These are phyloP conservation scores for Auricularia cornea DNA, from an alignment of 768 basidiomycete genomes.

Conservation along the genomic window DNA sequence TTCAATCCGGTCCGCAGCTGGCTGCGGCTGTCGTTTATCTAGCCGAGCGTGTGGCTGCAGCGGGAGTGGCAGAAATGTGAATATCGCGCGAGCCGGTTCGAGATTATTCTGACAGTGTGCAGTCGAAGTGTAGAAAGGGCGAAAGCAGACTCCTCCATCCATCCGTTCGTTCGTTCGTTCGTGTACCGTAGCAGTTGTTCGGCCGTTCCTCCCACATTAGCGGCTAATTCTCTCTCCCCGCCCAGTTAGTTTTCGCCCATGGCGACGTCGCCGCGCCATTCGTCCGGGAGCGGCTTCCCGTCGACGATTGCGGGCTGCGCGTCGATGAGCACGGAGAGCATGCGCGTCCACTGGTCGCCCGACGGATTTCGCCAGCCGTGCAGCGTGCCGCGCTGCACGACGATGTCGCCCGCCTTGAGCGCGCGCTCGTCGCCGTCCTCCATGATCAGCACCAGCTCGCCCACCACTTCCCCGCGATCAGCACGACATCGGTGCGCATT, in stretches of 20 bases:
- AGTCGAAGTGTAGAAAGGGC: too few species aligned
- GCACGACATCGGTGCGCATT: background rate
- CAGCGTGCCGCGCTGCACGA: constrained; percentile 50
- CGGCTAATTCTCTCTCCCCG: too few species aligned
- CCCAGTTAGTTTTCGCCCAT: background rate
- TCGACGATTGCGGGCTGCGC: constrained; percentile 45
- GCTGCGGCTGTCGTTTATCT: too few species aligned
- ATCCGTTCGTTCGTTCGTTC: too few species aligned
- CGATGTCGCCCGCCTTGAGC: constrained; percentile 46
- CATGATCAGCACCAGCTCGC: constrained; percentile 46
- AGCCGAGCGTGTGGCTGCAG: too few species aligned
- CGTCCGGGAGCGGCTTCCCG: constrained; percentile 30
- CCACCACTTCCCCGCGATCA: constrained; percentile 33
- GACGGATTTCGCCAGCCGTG: constrained; percentile 58
- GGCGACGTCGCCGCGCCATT: constrained; percentile 1
- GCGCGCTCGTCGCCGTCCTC: constrained; percentile 48
- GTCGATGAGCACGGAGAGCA: constrained; percentile 44
- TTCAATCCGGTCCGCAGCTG: too few species aligned
- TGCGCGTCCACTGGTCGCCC: constrained; percentile 37
- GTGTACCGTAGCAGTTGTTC: too few species aligned
- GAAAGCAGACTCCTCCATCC: too few species aligned
- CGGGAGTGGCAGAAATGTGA: too few species aligned
- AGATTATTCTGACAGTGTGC: too few species aligned
- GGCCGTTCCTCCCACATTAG: too few species aligned
- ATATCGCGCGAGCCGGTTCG: too few species aligned